Conservation (phyloP, 176 grass and related monocot genomes). For the Oryza meyeriana region DNA sequence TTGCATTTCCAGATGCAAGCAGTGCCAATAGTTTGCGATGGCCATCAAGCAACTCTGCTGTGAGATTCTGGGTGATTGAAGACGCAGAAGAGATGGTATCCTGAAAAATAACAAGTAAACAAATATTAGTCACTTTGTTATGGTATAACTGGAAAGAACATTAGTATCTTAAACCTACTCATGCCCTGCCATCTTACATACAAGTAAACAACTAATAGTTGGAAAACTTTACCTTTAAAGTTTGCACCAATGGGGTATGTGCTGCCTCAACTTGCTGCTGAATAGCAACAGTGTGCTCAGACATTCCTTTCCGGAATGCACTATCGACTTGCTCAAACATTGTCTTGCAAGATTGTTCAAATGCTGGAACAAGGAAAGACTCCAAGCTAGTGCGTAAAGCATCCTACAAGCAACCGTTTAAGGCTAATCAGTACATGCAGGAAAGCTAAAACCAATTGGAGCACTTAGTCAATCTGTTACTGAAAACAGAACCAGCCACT, state of each 20-base stretch:
- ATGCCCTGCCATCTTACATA: conserved; percentile 17
- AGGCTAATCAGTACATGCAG: conserved; percentile 17
- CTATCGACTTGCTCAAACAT: conserved; percentile 99
- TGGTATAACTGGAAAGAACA: background rate
- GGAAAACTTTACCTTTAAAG: conserved; percentile 63
- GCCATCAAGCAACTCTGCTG: conserved; percentile 83
- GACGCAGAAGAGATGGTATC: conserved; percentile 88
- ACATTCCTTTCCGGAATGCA: conserved; percentile 97
- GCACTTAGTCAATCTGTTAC: background rate
- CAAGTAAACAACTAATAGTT: background rate
- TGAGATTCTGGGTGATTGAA: conserved; percentile 73
- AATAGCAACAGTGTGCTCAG: conserved; percentile 72
- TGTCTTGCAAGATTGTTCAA: conserved; percentile 83
- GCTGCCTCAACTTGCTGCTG: conserved; percentile 84
- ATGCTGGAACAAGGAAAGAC: conserved; percentile 79
- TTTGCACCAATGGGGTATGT: conserved; percentile 79
- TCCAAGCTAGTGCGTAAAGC: conserved; percentile 72
- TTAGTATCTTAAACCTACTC: background rate
- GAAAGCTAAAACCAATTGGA: conserved; percentile 7
- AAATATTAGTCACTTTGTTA: background rate
- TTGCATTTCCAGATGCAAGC: conserved; percentile 66
- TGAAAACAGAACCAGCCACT: background rate
- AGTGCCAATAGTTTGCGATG: conserved; percentile 76
- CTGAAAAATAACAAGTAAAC: conserved; percentile 46
- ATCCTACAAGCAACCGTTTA: conserved; percentile 58